Base-by-base conservation (phyloP, 2,329 filamentous ascomycete genomes). In the Camillea tinctor region DNA sequence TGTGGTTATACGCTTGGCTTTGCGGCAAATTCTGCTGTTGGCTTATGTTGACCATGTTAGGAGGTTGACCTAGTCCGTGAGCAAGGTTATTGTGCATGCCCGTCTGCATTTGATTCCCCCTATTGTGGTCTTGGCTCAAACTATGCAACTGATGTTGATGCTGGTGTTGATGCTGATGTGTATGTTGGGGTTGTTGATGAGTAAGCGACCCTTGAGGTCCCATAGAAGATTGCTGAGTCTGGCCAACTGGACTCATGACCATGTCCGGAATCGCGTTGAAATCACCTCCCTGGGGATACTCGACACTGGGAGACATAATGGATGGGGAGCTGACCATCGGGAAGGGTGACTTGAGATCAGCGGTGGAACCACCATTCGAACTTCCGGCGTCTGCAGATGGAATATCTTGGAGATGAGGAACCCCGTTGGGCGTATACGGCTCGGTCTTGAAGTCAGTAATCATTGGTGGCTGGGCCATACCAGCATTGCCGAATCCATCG, bases 401-500 rank as follows among this genome's bases (percentile, higher is more conserved):
- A 40, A 77, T 72, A n/a, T 77, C 76, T 13, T 78, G 76, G 9
- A 78, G 71, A 8, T 74, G 70, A 7, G 81, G 74, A 17, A 80
- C 73, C 1, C 77, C 67, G 22, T 61, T 64, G 1, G 71, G 66
- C 11, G 72, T 69, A 56, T 72, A 74, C 7, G 72, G 72, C 55
- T 74, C 72, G 49, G 79, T 81, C 23, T 85, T 82, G 58, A 72
- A 70, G 21, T 84, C 80, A 53, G 81, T 76, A 50, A 79, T 70
- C 66, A 81, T 76, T 0, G 80, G 72, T 13, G 81, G 79, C 60
- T 85, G 82, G 1, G 80, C 84, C 79, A 88, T 86, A 22, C 85
- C 85, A 4, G 81, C 83, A 60, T 80, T 87, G 54, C 86, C 86
- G 57, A 88, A 88, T 4, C 86, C 86, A 65, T 89, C 86, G 59